Conservation (phyloP, 192 early-diverging fungal genomes). For the Thamnidium elegans region DNA sequence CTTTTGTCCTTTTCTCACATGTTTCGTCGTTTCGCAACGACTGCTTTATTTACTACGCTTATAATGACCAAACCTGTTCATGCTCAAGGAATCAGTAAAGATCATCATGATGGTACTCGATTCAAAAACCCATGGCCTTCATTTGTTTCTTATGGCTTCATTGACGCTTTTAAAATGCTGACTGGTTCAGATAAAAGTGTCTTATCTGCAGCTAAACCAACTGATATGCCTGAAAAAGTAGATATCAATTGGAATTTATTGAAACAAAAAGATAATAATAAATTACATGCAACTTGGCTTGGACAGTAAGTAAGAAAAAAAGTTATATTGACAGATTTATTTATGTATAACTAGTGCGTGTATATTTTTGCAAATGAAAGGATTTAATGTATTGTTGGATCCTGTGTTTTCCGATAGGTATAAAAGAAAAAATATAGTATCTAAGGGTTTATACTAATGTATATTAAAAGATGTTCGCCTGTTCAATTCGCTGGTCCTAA, state of each 20-base stretch:
- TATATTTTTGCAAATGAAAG: conserved; percentile 60
- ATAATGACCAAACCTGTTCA: background rate
- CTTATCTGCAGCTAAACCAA: background rate
- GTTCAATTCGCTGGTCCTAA: conserved; percentile 64
- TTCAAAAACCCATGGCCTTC: background rate
- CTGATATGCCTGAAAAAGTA: background rate
- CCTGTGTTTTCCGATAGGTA: conserved; percentile 63
- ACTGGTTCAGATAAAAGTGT: background rate
- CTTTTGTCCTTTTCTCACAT: too few species aligned
- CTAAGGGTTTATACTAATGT: background rate
- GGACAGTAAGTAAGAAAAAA: background rate
- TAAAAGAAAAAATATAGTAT: background rate
- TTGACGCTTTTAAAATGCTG: background rate
- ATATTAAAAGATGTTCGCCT: conserved; percentile 60
- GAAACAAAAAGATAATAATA: background rate
- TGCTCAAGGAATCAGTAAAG: background rate
- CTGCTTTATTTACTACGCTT: too few species aligned
- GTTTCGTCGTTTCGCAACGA: too few species aligned
- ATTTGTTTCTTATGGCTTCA: background rate
- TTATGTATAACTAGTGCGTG: conserved; percentile 43
- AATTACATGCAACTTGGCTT: background rate
- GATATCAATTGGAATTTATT: background rate
- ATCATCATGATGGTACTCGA: background rate
- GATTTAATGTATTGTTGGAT: conserved; percentile 71
- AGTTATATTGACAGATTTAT: background rate